phyloP scores from a whole-genome alignment of 2,329 filamentous ascomycete genomes.

The Curvularia hawaiiensis region DNA sequence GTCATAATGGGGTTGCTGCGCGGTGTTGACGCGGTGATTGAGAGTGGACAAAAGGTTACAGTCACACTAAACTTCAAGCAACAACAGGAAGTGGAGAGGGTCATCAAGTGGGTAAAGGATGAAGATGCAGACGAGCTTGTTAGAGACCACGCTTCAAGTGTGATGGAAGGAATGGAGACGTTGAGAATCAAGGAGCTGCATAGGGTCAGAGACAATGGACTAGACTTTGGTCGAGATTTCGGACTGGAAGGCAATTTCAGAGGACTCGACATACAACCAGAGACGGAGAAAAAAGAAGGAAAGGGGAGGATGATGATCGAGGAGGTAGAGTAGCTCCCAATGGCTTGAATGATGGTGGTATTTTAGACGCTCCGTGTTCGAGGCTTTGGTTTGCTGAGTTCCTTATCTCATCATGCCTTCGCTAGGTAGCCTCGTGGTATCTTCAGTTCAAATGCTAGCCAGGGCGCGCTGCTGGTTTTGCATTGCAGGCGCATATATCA shows the following conservation, averaged over 20 bases:
- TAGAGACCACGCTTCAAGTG: slow-evolving; percentile 67
- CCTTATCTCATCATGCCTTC: slow-evolving; percentile 13
- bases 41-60: slow-evolving; percentile 43
- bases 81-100: slow-evolving; percentile 65
- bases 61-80: slow-evolving; percentile 63
- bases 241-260: slow-evolving; percentile 48
- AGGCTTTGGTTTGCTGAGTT: slow-evolving; percentile 13
- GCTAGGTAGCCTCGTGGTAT: slow-evolving; percentile 22
- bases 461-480: slow-evolving; percentile 8
- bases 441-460: slow-evolving; percentile 12
- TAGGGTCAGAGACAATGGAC: slow-evolving; percentile 40
- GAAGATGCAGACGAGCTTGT: slow-evolving; percentile 74
- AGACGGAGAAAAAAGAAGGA: slow-evolving; percentile 2
- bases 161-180: slow-evolving; percentile 69
- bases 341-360: slow-evolving; percentile 3
- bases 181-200: slow-evolving; percentile 63
- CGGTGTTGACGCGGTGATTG: slow-evolving; percentile 60
- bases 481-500: background rate
- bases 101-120: slow-evolving; percentile 66
- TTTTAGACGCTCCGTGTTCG: slow-evolving; percentile 9
- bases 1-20: slow-evolving; percentile 66
- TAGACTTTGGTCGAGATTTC: slow-evolving; percentile 31
- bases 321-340: slow-evolving; percentile 61
- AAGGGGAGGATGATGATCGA: slow-evolving; percentile 55
- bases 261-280: slow-evolving; percentile 52